Evolutionary conservation across 164 flowering plant genomes (phyloP), one percentile per base, ranked within the genome.

Genomic region (Aristolochia californica): DNA sequence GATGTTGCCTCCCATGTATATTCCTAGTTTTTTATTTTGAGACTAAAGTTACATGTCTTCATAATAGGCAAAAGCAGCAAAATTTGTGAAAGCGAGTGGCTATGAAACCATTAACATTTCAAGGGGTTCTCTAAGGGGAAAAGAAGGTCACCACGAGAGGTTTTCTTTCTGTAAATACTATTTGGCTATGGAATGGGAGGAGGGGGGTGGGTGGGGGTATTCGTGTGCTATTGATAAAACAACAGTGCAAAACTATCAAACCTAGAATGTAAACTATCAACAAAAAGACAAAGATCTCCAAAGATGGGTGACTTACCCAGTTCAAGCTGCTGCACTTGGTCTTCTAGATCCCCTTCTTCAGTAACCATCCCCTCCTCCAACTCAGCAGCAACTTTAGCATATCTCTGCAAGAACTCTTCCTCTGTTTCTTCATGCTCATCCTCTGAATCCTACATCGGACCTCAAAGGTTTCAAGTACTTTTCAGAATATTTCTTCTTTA

Each of bases 361-460:
- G 70, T 67, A 55, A 52, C 53, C 48, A 73, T 43, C 26, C 66
- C 79, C 70, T 66, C 66, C 64, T 79, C 83, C 76, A 84, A 66
- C 23, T 68, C 75, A 55, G 21, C 52, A 63, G 91, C 88, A 25
- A 75, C 80, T 62, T 80, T 56, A 27, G 91, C 96, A 69, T 85
- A 83, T 72, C 96, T 75, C 61, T 82, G 79, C 64, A 84, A 65
- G 72, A 87, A 87, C 57, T 87, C 79, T 65, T 83, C 84, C 63
- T 83, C 81, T 11, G 91, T 87, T 78, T 87, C 96, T 72, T 84
- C 89, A 67, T 4, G 73, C 44, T 80, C 82, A 56, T 70, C 77
- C 59, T 87, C 89, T n/a, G 96, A 87, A 30, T 81, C 88, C 96
- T 87, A 58, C 24, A 30, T 13, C 63, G 58, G 61, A 25, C 15